Evolutionary conservation across 495 filamentous ascomycete genomes (phyloP).

Genomic region (Aspergillus mulundensis): DNA sequence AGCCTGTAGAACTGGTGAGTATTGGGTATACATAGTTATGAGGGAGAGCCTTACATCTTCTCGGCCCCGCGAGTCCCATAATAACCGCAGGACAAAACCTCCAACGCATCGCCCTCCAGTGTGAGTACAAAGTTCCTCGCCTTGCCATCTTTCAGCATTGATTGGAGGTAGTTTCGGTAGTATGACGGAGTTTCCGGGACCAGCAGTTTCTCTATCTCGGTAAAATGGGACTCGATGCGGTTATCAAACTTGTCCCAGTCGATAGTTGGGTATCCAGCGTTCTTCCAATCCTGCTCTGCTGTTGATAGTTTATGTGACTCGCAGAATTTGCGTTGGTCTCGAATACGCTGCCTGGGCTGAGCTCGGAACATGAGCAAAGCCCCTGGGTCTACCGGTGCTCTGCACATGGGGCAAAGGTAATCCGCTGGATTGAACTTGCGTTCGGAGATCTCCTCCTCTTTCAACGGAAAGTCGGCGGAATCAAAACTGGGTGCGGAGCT

Average conservation of each 20-base stretch:
- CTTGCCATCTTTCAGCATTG: slow-evolving; percentile 55
- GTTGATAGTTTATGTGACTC: slow-evolving; percentile 57
- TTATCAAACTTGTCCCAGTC: slow-evolving; percentile 66
- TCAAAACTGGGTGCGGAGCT: slow-evolving; percentile 18
- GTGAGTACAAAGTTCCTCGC: slow-evolving; percentile 58
- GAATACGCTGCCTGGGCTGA: slow-evolving; percentile 51
- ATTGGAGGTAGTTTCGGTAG: slow-evolving; percentile 57
- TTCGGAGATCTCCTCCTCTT: slow-evolving; percentile 10
- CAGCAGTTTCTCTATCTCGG: slow-evolving; percentile 55
- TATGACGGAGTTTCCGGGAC: slow-evolving; percentile 51
- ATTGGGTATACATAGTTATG: not conserved
- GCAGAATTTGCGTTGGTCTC: slow-evolving; percentile 67
- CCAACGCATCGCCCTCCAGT: slow-evolving; percentile 31
- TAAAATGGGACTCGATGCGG: slow-evolving; percentile 57
- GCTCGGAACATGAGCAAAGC: slow-evolving; percentile 46
- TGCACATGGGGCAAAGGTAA: slow-evolving; percentile 65
- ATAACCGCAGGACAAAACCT: slow-evolving; percentile 65
- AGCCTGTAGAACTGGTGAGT: slow-evolving; percentile 32
- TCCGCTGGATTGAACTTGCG: not conserved
- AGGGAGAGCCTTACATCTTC: slow-evolving; percentile 47
- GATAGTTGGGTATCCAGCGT: slow-evolving; percentile 70
- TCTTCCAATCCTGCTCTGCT: slow-evolving; percentile 57
- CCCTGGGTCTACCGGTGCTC: slow-evolving; percentile 50
- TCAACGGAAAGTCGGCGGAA: not conserved
- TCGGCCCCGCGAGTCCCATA: slow-evolving; percentile 77